Base-by-base conservation (phyloP, 176 grass and related monocot species). In the Rhynchospora breviuscula region DNA sequence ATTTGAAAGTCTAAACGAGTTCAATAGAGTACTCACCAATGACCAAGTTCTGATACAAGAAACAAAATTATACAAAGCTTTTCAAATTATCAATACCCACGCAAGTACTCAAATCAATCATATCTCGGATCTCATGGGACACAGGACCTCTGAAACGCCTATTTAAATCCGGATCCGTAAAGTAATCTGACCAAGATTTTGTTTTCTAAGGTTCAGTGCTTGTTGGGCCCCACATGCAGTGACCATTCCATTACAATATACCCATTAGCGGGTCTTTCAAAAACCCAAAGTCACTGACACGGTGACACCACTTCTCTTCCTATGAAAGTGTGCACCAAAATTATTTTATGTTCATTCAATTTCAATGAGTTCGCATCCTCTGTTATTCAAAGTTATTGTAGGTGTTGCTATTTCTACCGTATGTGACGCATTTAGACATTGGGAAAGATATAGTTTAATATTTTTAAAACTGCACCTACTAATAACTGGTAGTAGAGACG, bases 231-330 rank as follows among this genome's bases (percentile, higher is more conserved):
- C 33, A 81, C 79, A 66, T 14, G 29, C 79, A 81, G 79, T 81
- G 80, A 25, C 21, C 19, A 51, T 1, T 10, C 21, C 19, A 51
- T 1, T 10, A 25, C 19, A 12, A 62, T 33, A 67, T 82, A 9
- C 4, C 63, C 43, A 67, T 82, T 66, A 51, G 33, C 59, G 61
- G 59, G 80, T 67, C n/a, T 63, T 81, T 81, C 80, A 82, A 67
- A 82, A 82, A 82, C 60, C 49, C 61, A 80, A 66, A 67, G 79
- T 81, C 79, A 22, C 79, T 81, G 79, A 81, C 79, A 81, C 79
- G 33, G 15, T 11, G 40, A 81, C 61, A 66, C 60, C 43, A 44
- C 14, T 51, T 33, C 12, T 17, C 46, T 67, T 40, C 80, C 43
- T 82, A 17, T 17, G 79, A 82, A 66, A 14, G 13, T 52, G 79